Conservation (phyloP, 441 rosid genomes). For the Aleurites moluccanus region DNA sequence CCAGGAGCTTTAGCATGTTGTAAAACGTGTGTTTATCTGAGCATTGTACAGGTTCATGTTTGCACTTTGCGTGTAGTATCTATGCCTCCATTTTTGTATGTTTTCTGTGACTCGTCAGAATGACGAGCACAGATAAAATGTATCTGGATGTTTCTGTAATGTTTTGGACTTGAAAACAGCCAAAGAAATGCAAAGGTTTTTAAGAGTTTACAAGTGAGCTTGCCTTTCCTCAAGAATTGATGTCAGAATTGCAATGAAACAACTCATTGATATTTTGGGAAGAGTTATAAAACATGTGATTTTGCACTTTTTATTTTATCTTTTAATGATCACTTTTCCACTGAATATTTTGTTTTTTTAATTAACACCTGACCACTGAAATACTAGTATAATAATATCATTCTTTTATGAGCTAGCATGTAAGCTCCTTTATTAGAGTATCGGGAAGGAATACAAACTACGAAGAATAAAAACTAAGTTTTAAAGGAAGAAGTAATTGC, state of each 20-base stretch:
- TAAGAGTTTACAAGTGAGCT: background rate
- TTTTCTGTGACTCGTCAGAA: background rate
- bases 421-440: background rate
- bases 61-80: background rate
- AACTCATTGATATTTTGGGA: too few species aligned
- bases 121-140: background rate
- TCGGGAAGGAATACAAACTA: too few species aligned
- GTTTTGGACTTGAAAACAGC: slow-evolving; percentile 12
- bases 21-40: slow-evolving; percentile 3
- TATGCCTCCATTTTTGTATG: slow-evolving; percentile 7
- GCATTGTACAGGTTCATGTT: slow-evolving; percentile 17
- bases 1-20: background rate
- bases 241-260: background rate
- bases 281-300: too few species aligned
- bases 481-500: too few species aligned
- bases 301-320: too few species aligned
- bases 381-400: too few species aligned
- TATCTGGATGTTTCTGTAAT: slow-evolving; percentile 2
- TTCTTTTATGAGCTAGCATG: too few species aligned
- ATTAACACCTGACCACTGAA: too few species aligned
- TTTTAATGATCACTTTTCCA: too few species aligned
- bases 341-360: too few species aligned
- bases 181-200: background rate
- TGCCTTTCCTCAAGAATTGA: background rate
- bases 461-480: too few species aligned